Evolutionary conservation across 495 filamentous ascomycete genomes (phyloP).

Genomic region (Penicillium subrubescens): DNA sequence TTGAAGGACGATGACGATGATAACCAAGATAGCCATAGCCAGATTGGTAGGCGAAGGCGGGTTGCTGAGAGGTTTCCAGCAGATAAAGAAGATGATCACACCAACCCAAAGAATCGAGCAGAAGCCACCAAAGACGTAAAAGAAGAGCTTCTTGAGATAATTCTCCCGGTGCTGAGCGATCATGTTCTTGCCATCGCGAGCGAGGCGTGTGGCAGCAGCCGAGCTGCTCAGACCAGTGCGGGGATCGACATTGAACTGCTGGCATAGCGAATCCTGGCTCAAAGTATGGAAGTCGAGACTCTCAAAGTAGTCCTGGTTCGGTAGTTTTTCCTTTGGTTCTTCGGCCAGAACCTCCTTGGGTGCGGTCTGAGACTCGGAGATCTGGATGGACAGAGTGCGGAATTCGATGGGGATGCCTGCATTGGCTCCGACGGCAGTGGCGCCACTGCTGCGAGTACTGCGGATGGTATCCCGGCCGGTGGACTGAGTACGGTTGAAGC

Average conservation of each 20-base stretch:
- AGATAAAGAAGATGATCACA: constrained; percentile 68
- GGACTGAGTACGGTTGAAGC: constrained; percentile 23
- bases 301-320: constrained; percentile 45
- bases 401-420: constrained; percentile 46
- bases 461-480: constrained; percentile 27
- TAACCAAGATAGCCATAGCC: constrained; percentile 66
- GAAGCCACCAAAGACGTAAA: constrained; percentile 75
- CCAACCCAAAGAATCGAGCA: constrained; percentile 70
- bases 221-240: constrained; percentile 31
- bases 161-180: constrained; percentile 60
- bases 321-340: constrained; percentile 28
- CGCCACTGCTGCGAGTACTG: constrained; percentile 18
- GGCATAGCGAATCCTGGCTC: constrained; percentile 28
- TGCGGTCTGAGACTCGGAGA: constrained; percentile 42
- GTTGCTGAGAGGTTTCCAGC: constrained; percentile 73
- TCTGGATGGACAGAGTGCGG: constrained; percentile 48
- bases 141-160: constrained; percentile 56
- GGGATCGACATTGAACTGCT: constrained; percentile 37
- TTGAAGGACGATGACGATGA: constrained; percentile 69
- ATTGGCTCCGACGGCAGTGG: constrained; percentile 11
- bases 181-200: constrained; percentile 62
- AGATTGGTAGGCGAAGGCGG: constrained; percentile 68
- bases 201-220: constrained; percentile 44
- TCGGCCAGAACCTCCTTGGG: constrained; percentile 25
- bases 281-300: constrained; percentile 42